These are phyloP conservation scores for Cerrena zonata DNA, from an alignment of 1,284 basidiomycete genomes.

Conservation along the genomic window DNA sequence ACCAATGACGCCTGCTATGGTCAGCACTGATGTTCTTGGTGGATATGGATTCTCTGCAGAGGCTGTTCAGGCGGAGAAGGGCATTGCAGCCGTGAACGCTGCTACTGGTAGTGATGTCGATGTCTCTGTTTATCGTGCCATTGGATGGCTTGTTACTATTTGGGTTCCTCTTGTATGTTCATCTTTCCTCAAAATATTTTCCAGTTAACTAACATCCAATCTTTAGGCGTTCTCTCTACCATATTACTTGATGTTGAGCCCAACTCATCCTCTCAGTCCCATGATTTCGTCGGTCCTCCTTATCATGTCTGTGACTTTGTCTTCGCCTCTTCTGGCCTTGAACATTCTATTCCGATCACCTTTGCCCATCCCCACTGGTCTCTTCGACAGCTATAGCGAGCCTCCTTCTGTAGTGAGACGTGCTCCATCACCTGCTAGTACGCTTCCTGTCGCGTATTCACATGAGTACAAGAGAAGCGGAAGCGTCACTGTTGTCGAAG, in stretches of 20 bases:
- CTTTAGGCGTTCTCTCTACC: conserved; percentile 51
- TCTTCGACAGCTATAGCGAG: conserved; percentile 49
- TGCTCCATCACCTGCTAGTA: conserved; percentile 37
- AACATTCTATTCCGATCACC: conserved; percentile 55
- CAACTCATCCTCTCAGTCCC: conserved; percentile 31
- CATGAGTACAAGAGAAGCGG: conserved; percentile 58
- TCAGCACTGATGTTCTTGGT: conserved; percentile 54
- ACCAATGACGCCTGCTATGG: conserved; percentile 47
- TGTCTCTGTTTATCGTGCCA: conserved; percentile 45
- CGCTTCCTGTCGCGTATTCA: conserved; percentile 35
- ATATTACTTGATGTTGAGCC: conserved; percentile 47
- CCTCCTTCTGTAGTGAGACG: conserved; percentile 39
- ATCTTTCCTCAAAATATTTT: background rate
- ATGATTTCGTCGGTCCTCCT: conserved; percentile 42
- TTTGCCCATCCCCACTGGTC: conserved; percentile 56
- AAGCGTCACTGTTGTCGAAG: conserved; percentile 61
- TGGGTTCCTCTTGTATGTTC: conserved; percentile 61
- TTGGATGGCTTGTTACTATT: conserved; percentile 58
- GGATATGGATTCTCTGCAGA: conserved; percentile 54
- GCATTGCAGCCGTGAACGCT: conserved; percentile 40
- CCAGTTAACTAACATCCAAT: conserved; percentile 8
- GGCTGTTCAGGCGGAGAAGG: conserved; percentile 44
- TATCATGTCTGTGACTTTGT: conserved; percentile 55
- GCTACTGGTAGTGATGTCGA: conserved; percentile 40
- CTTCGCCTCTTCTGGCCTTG: conserved; percentile 57